Conservation (phyloP, 768 basidiomycete species). For the Boletus insuetus region DNA sequence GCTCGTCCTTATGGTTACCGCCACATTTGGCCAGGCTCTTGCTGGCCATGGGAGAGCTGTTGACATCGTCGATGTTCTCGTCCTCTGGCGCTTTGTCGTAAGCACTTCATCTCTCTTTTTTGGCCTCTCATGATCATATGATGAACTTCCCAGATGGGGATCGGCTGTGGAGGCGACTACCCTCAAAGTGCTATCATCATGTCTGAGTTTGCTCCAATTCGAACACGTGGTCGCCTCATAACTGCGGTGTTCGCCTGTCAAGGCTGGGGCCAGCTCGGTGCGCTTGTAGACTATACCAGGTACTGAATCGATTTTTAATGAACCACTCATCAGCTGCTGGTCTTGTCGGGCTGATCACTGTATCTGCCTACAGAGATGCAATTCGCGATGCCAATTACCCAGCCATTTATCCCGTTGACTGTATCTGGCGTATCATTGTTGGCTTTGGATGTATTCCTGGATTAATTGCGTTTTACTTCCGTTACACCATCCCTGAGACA, state of each 20-base stretch:
- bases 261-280: constrained; percentile 87
- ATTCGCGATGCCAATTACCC: constrained; percentile 43
- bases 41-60: constrained; percentile 61
- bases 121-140: neutral
- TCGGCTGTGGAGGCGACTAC: constrained; percentile 88
- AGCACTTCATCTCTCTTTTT: constrained; percentile 7
- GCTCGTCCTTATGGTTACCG: constrained; percentile 74
- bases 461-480: constrained; percentile 79
- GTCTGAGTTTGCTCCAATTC: constrained; percentile 82
- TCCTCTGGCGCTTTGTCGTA: constrained; percentile 81
- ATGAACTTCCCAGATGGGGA: constrained; percentile 49
- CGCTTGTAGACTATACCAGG: constrained; percentile 17
- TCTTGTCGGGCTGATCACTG: constrained; percentile 60
- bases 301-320: neutral
- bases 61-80: constrained; percentile 63
- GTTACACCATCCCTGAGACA: constrained; percentile 88
- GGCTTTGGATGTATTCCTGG: constrained; percentile 84
- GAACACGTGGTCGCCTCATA: constrained; percentile 83
- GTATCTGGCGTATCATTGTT: constrained; percentile 82
- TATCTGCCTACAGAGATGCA: constrained; percentile 58
- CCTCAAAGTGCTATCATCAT: constrained; percentile 81
- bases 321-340: constrained; percentile 48
- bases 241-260: constrained; percentile 81
- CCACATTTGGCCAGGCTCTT: constrained; percentile 76
- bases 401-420: constrained; percentile 58